Evolutionary conservation across 495 filamentous ascomycete species (phyloP).

Genomic region (Hyaloscypha finlandica): DNA sequence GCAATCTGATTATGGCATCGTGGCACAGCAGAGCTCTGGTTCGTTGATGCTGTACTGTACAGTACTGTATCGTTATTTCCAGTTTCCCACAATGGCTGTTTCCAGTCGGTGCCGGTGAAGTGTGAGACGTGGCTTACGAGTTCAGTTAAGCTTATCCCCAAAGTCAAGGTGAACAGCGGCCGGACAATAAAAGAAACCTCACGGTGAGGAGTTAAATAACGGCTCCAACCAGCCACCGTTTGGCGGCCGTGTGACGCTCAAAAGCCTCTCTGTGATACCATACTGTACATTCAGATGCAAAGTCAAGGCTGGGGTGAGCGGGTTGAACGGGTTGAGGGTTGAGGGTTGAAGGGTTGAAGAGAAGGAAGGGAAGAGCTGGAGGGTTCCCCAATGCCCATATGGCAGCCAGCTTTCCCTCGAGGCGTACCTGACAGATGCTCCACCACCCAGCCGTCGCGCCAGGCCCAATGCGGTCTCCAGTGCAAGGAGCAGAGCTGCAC

Average conservation of each 20-base stretch:
- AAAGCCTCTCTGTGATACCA: neutral
- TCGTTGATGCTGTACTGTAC: neutral
- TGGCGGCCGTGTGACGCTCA: neutral
- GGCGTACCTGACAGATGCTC: slow-evolving; percentile 7
- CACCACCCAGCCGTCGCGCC: neutral
- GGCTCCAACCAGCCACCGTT: neutral
- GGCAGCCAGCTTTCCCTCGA: neutral
- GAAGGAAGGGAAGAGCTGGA: no score
- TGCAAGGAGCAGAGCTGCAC: neutral
- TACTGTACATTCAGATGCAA: neutral
- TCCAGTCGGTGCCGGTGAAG: neutral
- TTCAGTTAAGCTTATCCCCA: neutral
- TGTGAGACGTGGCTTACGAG: neutral
- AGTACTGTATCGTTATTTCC: no score
- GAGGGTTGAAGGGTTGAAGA: no score
- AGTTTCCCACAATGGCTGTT: neutral
- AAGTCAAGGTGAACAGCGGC: neutral
- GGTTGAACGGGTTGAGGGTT: no score
- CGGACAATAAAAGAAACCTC: neutral
- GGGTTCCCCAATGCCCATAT: neutral
- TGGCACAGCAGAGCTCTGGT: neutral
- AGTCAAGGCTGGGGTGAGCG: neutral
- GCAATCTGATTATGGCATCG: neutral
- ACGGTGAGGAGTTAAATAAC: neutral
- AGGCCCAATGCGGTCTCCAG: neutral